Base-by-base conservation (phyloP, 2,329 filamentous ascomycete species). In the Scedosporium dehoogii region DNA sequence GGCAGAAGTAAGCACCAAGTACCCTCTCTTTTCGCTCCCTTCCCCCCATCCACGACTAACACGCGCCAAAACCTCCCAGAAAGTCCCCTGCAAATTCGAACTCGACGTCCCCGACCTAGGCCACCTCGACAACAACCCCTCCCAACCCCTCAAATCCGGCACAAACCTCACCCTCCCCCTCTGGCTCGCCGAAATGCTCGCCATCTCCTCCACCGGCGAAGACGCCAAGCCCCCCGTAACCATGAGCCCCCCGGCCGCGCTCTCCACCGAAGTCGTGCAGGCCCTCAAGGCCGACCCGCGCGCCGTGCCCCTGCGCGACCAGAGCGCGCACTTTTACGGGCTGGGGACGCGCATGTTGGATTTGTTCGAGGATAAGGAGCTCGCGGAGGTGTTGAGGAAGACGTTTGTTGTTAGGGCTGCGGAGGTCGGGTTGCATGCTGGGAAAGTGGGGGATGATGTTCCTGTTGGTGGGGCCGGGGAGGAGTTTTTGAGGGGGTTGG, bases 81-180 rank as follows among this genome's bases (percentile, higher is more conserved):
- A 97, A 89, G 85, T 97, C 38, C 93, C 94, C 48, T 96, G 92
- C 78, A 96, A 90, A 60, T 97, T 97, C 76, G 90, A 96, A 71
- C 84, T 97, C 70, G 89, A 93, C 64, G 87, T 96, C 38, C 89
- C 92, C 21, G 87, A 90, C 63, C 84, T 97, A 56, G 92, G 92
- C 67, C 91, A 96, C 73, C 82, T 99, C 64, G 92, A 96, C 75
- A 92, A 92, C 70, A 93, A 91, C 70, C 83, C 89, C 25, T 72
- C 75, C 2, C 76, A 81, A 38, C 76, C 89, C 72, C 87, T 97
- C 69, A 94, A 93, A 73, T 76, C 87, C 62, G 90, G 90, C 64
- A 93, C 91, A 0, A 86, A 87, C 53, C 81, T 97, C 57, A 84
- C 89, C 65, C 85, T 97, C 1, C 94, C 94, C 1, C 82, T 97